These are phyloP conservation scores for Nicotiana otophora DNA, from an alignment of 257 asterid genomes.

Conservation along the genomic window DNA sequence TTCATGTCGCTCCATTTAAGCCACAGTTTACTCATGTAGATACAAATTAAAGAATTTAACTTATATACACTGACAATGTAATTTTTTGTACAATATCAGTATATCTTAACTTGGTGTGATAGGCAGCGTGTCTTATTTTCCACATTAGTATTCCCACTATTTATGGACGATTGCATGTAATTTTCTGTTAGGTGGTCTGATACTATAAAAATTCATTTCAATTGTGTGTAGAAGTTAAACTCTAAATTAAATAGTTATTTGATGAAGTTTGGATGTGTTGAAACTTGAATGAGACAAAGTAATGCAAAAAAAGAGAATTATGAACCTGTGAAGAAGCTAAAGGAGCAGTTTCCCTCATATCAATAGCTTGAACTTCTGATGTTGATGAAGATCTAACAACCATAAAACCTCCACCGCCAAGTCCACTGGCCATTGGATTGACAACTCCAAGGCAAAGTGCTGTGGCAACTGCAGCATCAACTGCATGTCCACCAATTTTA, in stretches of 20 bases:
- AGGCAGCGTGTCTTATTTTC: too few species aligned
- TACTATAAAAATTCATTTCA: too few species aligned
- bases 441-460: slow-evolving; percentile 84
- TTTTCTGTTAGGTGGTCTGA: too few species aligned
- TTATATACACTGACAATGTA: too few species aligned
- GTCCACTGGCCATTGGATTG: slow-evolving; percentile 64
- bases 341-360: slow-evolving; percentile 94
- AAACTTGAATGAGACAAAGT: background rate
- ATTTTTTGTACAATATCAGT: too few species aligned
- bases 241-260: background rate
- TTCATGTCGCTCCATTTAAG: too few species aligned
- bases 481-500: slow-evolving; percentile 72
- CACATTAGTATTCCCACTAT: too few species aligned
- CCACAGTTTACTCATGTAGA: too few species aligned
- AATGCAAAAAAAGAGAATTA: background rate
- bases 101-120: too few species aligned
- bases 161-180: too few species aligned
- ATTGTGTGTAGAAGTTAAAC: too few species aligned
- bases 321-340: slow-evolving; percentile 67
- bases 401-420: slow-evolving; percentile 92
- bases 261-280: background rate
- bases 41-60: too few species aligned
- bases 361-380: slow-evolving; percentile 47
- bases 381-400: slow-evolving; percentile 54
- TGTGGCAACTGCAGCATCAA: slow-evolving; percentile 84